These are phyloP conservation scores for Yamadazyma jaroonii DNA, from an alignment of 1,139 yeast species.

Conservation along the genomic window DNA sequence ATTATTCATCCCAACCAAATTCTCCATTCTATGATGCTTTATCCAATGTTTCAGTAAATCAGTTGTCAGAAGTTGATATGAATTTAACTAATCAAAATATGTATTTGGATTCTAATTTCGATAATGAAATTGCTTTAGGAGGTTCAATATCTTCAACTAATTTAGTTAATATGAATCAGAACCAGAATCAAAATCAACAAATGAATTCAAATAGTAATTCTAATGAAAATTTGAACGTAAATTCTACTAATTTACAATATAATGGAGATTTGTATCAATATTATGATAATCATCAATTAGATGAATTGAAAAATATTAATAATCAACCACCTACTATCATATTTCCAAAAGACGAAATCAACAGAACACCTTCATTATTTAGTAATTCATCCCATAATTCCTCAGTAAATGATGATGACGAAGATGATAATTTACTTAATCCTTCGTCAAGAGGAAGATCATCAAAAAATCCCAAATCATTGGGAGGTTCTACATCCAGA, in stretches of 20 bases:
- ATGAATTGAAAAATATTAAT: constrained; percentile 19
- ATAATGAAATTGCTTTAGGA: constrained; percentile 39
- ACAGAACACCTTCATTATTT: constrained; percentile 44
- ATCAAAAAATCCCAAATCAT: constrained; percentile 4
- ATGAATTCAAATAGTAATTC: background rate
- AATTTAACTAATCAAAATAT: constrained; percentile 1
- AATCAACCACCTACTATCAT: constrained; percentile 29
- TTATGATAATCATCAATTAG: constrained; percentile 16
- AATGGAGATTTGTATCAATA: constrained; percentile 4
- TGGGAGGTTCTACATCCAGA: constrained; percentile 13
- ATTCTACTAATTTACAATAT: too few species aligned
- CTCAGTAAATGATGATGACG: constrained; percentile 3
- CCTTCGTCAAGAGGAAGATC: constrained; percentile 35
- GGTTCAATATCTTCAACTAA: constrained; percentile 41
- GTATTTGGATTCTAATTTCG: constrained; percentile 20
- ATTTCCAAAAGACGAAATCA: constrained; percentile 12
- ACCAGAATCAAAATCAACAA: constrained; percentile 3
- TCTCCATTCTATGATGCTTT: constrained; percentile 41
- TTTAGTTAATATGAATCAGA: constrained; percentile 15
- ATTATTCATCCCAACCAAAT: constrained; percentile 37
- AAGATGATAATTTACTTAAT: constrained; percentile 17
- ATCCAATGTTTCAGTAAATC: constrained; percentile 16
- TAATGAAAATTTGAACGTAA: too few species aligned
- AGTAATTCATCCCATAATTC: constrained; percentile 28
- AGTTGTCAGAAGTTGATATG: constrained; percentile 6